These are phyloP conservation scores for Jatropha curcas DNA, from an alignment of 345 rosid species.

Conservation along the genomic window DNA sequence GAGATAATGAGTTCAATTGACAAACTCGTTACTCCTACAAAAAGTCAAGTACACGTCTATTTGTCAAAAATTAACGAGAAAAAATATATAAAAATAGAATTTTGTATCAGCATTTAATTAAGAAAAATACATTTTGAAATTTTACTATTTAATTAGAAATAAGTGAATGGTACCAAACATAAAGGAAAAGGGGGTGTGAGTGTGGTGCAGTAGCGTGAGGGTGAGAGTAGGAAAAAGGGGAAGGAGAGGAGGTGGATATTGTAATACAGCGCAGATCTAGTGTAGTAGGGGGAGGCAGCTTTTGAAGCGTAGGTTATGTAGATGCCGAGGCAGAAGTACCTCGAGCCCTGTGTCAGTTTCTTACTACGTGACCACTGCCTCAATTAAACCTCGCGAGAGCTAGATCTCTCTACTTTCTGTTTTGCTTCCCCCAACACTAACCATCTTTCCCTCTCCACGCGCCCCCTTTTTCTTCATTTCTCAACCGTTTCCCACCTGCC, in stretches of 20 bases:
- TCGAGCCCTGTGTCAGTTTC: constrained; percentile 33
- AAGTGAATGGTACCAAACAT: too few relatives aligned
- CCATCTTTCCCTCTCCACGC: neutral
- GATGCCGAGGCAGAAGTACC: neutral
- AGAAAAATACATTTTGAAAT: too few relatives aligned
- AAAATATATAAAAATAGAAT: too few relatives aligned
- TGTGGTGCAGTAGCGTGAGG: neutral
- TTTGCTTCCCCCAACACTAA: neutral
- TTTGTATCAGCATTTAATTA: too few relatives aligned
- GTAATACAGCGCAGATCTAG: constrained; percentile 17
- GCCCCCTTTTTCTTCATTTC: neutral
- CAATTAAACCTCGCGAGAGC: constrained; percentile 15
- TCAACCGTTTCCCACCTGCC: neutral
- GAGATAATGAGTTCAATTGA: too few relatives aligned
- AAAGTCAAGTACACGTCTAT: too few relatives aligned
- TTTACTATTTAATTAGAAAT: too few relatives aligned
- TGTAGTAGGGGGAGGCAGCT: neutral
- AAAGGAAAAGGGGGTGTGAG: neutral
- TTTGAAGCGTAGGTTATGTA: neutral
- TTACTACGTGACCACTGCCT: neutral
- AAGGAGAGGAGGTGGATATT: neutral
- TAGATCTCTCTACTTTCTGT: neutral
- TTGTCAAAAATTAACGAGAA: too few relatives aligned
- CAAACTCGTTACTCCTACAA: too few relatives aligned
- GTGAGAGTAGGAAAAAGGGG: neutral